Base-by-base conservation (phyloP, 129 eudicot species). In the Dittrichia graveolens region DNA sequence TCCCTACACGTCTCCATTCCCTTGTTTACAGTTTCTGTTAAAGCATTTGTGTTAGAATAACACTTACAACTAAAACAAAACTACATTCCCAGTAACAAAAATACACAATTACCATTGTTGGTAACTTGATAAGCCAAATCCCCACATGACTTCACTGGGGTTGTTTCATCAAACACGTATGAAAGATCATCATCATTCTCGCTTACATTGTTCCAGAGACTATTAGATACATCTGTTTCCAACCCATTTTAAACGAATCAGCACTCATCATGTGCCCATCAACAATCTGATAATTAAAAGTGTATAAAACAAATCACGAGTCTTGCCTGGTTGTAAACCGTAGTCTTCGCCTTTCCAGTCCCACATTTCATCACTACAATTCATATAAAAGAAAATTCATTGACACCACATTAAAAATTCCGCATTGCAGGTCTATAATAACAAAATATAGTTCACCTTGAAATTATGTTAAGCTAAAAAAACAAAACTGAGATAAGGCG, bases 91-190 rank as follows among this genome's bases (percentile, higher is more conserved):
- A 40, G 12, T 35, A 66, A 55, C 50, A 43, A 15, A 54, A 48
- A 3, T 34, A 60, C 47, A 44, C 0, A 79, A 62, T 10, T 80
- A 89, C 94, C 91, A 68, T 76, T 45, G 40, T 49, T 53, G 38
- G 74, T 39, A 65, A 64, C 88, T 73, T 83, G 82, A 73, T 83
- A 87, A 39, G 88, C 74, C 81, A 86, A 78, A 71, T 87, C 95
- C 59, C 95, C 96, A 71, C 96, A 92, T 19, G 91, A 88, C 75
- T 87, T 92, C 41, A 80, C 78, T 0, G 98, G 98, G 42, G 96
- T 92, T 12, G 89, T 80, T 76, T 79, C 91, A 79, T 87, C 79
- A 65, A 92, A 75, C 78, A 85, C 74, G 48, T 74, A 81, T 6
- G 89, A 80, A 47, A 83, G 53, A 77, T 65, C 92, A 64, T 74